Base-by-base conservation (phyloP, 2,329 filamentous ascomycete genomes). In the Ampelomyces quisqualis region DNA sequence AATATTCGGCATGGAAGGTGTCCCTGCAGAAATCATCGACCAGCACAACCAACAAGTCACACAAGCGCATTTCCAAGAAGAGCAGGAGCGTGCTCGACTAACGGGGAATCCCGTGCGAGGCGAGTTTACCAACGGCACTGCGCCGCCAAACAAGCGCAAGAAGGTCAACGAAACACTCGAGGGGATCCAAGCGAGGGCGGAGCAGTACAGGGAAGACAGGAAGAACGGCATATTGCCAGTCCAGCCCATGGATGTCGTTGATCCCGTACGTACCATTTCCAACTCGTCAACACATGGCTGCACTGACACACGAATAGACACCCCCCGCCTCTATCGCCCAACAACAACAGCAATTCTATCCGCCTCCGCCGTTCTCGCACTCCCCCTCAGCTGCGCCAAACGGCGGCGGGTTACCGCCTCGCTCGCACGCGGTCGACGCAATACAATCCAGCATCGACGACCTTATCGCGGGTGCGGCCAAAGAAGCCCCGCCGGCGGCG, bases 1-100 rank as follows among this genome's bases (percentile, higher is more conserved):
- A 71, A 96, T 98, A 61, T 98, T 97, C 67, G 93, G 91, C 62
- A 96, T 96, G 88, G 90, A 96, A 68, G 93, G 93, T 62, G 88
- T 97, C 24, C 93, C 93, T 2, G 85, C 89, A 43, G 88, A 95
- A 43, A 80, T 94, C 48, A 74, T 88, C 43, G 80, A 88, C 59
- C 81, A 86, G 62, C 90, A 96, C 75, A 86, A 88, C 64, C 87
- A 93, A 70, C 82, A 88, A 58, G 88, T 97, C 64, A 82, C 90
- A 50, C 81, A 88, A 57, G 85, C 86, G 68, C 95, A 85, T 70
- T 91, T 94, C 69, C 84, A 89, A 65, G 84, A 84, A 18, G 88
- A 95, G 69, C 85, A 86, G 43, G 88, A 95, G 58, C 81, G 90
- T 44, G 84, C 87, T 53, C 83, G 85, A 34, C 79, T 82, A 7